Evolutionary conservation across 805 yeast genomes (phyloP).

Genomic region (Candida koratica): DNA sequence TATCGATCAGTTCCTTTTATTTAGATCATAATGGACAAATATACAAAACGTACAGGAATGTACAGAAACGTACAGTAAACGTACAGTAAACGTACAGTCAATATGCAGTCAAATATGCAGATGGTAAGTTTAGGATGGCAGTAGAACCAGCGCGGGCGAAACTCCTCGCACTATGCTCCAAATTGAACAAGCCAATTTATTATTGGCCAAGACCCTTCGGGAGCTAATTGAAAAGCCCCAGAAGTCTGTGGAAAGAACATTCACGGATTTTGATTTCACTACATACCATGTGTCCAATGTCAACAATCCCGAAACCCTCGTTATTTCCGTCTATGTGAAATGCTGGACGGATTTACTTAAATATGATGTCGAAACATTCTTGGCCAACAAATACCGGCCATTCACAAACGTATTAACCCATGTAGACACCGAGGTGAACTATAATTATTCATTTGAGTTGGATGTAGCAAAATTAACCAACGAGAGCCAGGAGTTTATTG

Average conservation of each 20-base stretch:
- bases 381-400: slow-evolving; percentile 47
- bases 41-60: too few species aligned
- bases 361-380: slow-evolving; percentile 59
- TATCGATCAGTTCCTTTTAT: too few species aligned
- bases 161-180: slow-evolving; percentile 78
- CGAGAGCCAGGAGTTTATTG: slow-evolving; percentile 45
- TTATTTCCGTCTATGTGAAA: slow-evolving; percentile 68
- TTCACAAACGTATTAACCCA: slow-evolving; percentile 30
- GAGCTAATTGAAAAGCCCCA: slow-evolving; percentile 56
- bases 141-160: too few species aligned
- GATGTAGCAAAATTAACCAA: slow-evolving; percentile 44
- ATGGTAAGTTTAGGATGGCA: too few species aligned
- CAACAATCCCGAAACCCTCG: slow-evolving; percentile 64
- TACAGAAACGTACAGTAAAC: too few species aligned
- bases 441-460: slow-evolving; percentile 71
- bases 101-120: too few species aligned
- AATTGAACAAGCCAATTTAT: slow-evolving; percentile 76
- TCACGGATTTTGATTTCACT: slow-evolving; percentile 94
- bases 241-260: slow-evolving; percentile 69
- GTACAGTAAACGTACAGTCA: too few species aligned
- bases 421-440: slow-evolving; percentile 59
- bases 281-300: slow-evolving; percentile 86
- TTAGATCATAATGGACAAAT: too few species aligned
- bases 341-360: slow-evolving; percentile 70
- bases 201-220: slow-evolving; percentile 74